phyloP scores from a whole-genome alignment of 805 yeast species.

The Ogataea thermomethanolica region DNA sequence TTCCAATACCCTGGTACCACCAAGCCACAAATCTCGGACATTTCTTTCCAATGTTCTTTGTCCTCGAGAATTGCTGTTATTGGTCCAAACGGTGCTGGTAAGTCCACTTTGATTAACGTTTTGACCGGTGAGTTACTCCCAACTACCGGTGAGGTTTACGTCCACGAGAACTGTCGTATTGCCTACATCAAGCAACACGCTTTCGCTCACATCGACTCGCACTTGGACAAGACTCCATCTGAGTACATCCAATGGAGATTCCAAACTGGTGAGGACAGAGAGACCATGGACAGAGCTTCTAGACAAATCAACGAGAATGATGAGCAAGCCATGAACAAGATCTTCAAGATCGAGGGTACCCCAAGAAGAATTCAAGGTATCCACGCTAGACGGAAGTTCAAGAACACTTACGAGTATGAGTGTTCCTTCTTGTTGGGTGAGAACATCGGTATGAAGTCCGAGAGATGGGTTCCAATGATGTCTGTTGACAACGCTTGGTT shows the following conservation, averaged over 20 bases:
- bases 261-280: constrained; percentile 99
- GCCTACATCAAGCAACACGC: constrained; percentile 99
- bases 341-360: constrained; percentile 98
- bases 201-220: constrained; percentile 98
- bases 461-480: constrained; percentile 99
- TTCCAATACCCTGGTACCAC: constrained; percentile 99
- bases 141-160: constrained; percentile 97
- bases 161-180: constrained; percentile 99
- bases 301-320: constrained; percentile 96
- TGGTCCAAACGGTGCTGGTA: constrained; percentile 99
- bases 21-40: constrained; percentile 89
- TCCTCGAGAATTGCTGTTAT: constrained; percentile 99
- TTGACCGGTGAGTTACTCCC: constrained; percentile 99
- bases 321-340: constrained; percentile 98
- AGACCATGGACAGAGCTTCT: constrained; percentile 99
- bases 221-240: constrained; percentile 98
- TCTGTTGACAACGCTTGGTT: constrained; percentile 99
- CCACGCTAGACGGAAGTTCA: constrained; percentile 98
- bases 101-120: constrained; percentile 96
- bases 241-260: constrained; percentile 99
- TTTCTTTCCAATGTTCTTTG: constrained; percentile 97
- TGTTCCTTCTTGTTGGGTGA: constrained; percentile 97
- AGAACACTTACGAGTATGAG: constrained; percentile 99
- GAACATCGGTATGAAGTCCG: constrained; percentile 97
- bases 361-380: constrained; percentile 96